phyloP scores from a whole-genome alignment of 371 early-diverging fungal genomes.

The Circinella minor region DNA sequence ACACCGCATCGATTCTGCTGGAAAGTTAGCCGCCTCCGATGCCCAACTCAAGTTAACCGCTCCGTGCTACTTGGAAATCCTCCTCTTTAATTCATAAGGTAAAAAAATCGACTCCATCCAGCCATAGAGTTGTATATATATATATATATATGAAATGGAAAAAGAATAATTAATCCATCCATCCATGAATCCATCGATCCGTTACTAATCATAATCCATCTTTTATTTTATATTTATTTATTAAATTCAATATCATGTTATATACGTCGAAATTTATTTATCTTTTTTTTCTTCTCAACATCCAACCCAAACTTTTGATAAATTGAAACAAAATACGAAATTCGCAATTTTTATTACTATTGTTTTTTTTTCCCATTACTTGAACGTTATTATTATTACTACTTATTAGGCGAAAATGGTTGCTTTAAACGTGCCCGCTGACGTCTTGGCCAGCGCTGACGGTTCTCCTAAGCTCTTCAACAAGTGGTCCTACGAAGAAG shows the following conservation, averaged over 20 bases:
- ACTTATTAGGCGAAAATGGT: conserved; percentile 42
- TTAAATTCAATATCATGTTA: conserved; percentile 11
- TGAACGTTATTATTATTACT: not conserved
- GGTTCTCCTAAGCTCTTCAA: conserved; percentile 83
- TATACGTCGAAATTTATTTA: not conserved
- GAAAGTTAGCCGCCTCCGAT: not conserved
- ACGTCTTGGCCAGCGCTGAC: conserved; percentile 64
- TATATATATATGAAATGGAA: no score
- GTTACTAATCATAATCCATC: not conserved
- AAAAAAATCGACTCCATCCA: not conserved
- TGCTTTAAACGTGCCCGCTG: conserved; percentile 70
- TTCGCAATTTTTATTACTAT: not conserved
- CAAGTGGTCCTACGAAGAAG: conserved; percentile 96
- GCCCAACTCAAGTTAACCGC: not conserved
- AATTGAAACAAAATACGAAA: not conserved
- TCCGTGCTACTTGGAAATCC: not conserved
- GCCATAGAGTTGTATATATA: not conserved
- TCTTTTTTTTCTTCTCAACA: not conserved
- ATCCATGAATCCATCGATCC: conserved; percentile 10
- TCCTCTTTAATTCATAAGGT: conserved; percentile 8
- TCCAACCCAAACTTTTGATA: not conserved
- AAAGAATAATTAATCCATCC: not conserved
- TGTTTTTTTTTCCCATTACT: not conserved
- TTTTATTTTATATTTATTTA: not conserved
- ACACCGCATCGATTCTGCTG: not conserved